These are phyloP conservation scores for Nothophaeocryptopus gaeumannii DNA, from an alignment of 2,329 filamentous ascomycete genomes.

Conservation along the genomic window DNA sequence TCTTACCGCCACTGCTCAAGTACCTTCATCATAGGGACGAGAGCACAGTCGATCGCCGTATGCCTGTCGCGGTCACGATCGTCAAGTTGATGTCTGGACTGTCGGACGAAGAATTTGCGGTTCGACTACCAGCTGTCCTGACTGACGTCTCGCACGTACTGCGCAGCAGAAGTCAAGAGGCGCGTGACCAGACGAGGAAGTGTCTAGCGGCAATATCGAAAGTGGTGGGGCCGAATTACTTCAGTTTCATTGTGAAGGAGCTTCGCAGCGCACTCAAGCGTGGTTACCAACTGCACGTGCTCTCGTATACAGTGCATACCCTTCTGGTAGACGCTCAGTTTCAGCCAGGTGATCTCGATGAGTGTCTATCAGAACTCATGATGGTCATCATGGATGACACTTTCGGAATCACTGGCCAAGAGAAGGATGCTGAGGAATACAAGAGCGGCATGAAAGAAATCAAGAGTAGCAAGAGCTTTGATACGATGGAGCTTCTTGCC, in stretches of 20 bases:
- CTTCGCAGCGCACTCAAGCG: conserved; percentile 75
- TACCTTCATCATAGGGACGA: conserved; percentile 95
- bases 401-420: conserved; percentile 86
- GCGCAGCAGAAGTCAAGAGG: conserved; percentile 81
- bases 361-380: conserved; percentile 76
- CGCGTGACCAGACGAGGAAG: conserved; percentile 84
- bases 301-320: conserved; percentile 92
- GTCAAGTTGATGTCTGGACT: conserved; percentile 83
- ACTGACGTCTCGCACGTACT: conserved; percentile 92
- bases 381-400: conserved; percentile 94
- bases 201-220: conserved; percentile 81
- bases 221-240: conserved; percentile 75
- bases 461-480: conserved; percentile 96
- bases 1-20: conserved; percentile 74
- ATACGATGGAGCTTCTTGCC: conserved; percentile 91
- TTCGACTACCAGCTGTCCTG: conserved; percentile 75
- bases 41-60: conserved; percentile 84
- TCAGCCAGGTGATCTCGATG: conserved; percentile 79
- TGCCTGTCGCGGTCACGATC: conserved; percentile 83
- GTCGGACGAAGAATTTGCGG: conserved; percentile 67
- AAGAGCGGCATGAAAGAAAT: conserved; percentile 95
- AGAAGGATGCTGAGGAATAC: conserved; percentile 96
- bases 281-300: conserved; percentile 90
- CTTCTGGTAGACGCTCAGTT: conserved; percentile 76
- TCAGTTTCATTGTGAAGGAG: conserved; percentile 92